Percentiles rank a stretch among this genome's conserved stretches.
Conservation (phyloP, 2,329 filamentous ascomycete species). For the Fusarium metavorans region DNA sequence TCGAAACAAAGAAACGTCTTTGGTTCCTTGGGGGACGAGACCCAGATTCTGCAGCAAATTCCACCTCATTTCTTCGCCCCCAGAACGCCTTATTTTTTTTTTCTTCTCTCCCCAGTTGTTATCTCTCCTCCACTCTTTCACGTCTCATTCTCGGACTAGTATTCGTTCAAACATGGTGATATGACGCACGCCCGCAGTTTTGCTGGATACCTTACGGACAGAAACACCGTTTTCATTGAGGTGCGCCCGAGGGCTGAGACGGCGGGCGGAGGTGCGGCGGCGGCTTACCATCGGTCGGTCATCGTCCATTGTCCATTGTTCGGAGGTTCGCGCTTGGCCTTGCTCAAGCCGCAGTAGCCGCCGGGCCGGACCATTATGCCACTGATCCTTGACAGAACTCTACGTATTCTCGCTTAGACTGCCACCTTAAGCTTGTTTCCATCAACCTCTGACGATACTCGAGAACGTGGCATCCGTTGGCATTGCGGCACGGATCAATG, state of each 20-base stretch:
- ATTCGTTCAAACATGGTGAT: background rate
- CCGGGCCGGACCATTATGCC: slow-evolving; percentile 44
- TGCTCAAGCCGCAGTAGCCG: slow-evolving; percentile 45
- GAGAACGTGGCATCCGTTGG: background rate
- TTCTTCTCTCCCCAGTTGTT: background rate
- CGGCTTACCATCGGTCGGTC: slow-evolving; percentile 39
- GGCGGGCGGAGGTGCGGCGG: slow-evolving; percentile 19
- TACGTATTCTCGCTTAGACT: slow-evolving; percentile 13
- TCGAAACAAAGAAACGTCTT: slow-evolving; percentile 15
- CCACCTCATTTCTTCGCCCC: background rate
- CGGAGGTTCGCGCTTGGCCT: slow-evolving; percentile 29
- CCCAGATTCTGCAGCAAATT: background rate
- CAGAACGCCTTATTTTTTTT: background rate
- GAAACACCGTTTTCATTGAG: slow-evolving; percentile 24
- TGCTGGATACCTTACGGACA: slow-evolving; percentile 12
- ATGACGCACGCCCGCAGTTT: slow-evolving; percentile 5
- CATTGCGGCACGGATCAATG: slow-evolving; percentile 14
- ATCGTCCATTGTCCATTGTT: slow-evolving; percentile 32
- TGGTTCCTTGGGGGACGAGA: background rate
- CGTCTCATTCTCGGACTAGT: background rate
- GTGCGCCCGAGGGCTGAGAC: slow-evolving; percentile 17
- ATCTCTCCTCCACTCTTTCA: slow-evolving; percentile 7
- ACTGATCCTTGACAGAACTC: slow-evolving; percentile 22
- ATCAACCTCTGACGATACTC: slow-evolving; percentile 2
- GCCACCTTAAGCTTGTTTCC: slow-evolving; percentile 1